These are phyloP conservation scores for Mortierella sp. DNA, from an alignment of 371 early-diverging fungal species.

Conservation along the genomic window DNA sequence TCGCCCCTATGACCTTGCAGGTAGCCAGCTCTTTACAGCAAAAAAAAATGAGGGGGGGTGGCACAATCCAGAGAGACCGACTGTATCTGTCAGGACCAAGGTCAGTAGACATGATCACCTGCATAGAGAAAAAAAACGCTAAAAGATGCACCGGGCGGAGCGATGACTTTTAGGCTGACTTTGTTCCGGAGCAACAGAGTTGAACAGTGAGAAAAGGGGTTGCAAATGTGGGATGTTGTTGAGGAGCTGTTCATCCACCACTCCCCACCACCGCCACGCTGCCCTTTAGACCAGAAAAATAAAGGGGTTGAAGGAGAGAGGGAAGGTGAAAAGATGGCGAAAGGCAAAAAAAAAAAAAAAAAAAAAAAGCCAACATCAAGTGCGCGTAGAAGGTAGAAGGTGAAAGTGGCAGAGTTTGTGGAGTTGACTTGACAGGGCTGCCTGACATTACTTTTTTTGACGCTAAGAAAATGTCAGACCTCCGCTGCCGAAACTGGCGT, in stretches of 20 bases:
- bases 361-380: not conserved
- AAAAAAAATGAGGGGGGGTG: no score
- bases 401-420: no score
- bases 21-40: no score
- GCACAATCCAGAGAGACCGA: no score
- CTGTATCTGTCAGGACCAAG: not conserved
- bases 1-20: no score
- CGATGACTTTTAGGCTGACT: constrained; percentile 2
- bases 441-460: no score
- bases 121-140: not conserved
- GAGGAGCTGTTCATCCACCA: not conserved
- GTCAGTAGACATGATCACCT: not conserved
- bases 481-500: not conserved
- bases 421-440: no score
- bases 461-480: not conserved
- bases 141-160: not conserved
- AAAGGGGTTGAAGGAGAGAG: not conserved
- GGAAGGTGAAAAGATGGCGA: not conserved
- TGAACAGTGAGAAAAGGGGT: not conserved
- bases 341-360: not conserved
- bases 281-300: not conserved
- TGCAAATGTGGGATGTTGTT: not conserved
- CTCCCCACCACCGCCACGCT: not conserved
- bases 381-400: no score
- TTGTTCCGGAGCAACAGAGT: not conserved